Percentiles rank a stretch among this genome's conserved stretches.
These are phyloP conservation scores for Exidia glandulosa DNA, from an alignment of 768 basidiomycete genomes.

Conservation along the genomic window DNA sequence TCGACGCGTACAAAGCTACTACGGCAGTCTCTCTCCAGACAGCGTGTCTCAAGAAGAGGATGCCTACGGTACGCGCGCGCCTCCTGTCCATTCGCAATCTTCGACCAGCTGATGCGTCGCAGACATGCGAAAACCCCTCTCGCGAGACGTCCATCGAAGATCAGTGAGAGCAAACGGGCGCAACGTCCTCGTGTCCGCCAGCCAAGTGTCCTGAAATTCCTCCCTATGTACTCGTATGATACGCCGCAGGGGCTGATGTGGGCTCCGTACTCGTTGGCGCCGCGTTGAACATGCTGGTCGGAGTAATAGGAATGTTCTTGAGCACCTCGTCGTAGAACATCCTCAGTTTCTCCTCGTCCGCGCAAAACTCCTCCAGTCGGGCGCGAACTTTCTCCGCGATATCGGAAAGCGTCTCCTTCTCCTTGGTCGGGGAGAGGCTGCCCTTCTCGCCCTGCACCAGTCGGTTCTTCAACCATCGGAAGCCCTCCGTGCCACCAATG, in stretches of 20 bases:
- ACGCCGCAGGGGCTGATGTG: too few relatives aligned
- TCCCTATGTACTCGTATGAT: background rate
- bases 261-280: too few relatives aligned
- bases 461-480: constrained; percentile 83
- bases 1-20: constrained; percentile 82
- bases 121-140: constrained; percentile 37
- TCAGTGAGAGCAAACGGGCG: constrained; percentile 26
- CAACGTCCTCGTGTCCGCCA: constrained; percentile 25
- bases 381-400: constrained; percentile 52
- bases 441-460: constrained; percentile 58
- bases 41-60: constrained; percentile 79
- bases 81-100: background rate
- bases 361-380: constrained; percentile 55
- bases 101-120: background rate
- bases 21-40: constrained; percentile 63
- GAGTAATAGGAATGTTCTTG: constrained; percentile 28
- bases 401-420: constrained; percentile 42
- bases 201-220: constrained; percentile 23
- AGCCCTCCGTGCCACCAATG: constrained; percentile 65
- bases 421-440: constrained; percentile 29
- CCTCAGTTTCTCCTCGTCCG: constrained; percentile 38
- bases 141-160: constrained; percentile 21
- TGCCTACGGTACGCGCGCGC: constrained; percentile 62
- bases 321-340: constrained; percentile 69
- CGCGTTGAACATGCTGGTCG: background rate